phyloP scores from a whole-genome alignment of 106 monocot genomes.

The Vanilla planifolia region DNA sequence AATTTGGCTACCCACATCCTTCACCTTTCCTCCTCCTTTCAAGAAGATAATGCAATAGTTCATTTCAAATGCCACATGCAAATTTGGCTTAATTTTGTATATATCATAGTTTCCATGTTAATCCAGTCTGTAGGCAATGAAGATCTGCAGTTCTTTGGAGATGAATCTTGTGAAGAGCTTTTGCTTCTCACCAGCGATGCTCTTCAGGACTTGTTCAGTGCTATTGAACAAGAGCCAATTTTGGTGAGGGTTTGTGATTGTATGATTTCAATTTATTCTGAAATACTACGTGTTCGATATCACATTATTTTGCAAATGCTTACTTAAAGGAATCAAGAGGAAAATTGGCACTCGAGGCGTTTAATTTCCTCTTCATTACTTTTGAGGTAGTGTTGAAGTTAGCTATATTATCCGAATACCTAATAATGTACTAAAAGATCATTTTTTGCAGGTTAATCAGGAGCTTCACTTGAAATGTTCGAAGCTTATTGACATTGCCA shows the following conservation, averaged over 20 bases:
- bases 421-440: not conserved
- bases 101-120: not conserved
- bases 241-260: constrained; percentile 9
- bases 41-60: too few relatives aligned
- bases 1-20: too few relatives aligned
- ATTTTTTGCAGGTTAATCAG: constrained; percentile 12
- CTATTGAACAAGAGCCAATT: constrained; percentile 15
- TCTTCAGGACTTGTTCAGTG: constrained; percentile 13
- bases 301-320: not conserved
- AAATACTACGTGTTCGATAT: not conserved
- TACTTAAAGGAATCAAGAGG: constrained; percentile 16
- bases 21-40: too few relatives aligned
- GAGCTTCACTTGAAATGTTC: constrained; percentile 18
- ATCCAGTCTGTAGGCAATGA: constrained; percentile 24
- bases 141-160: constrained; percentile 18
- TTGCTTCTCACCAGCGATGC: constrained; percentile 5
- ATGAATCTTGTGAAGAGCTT: constrained; percentile 20
- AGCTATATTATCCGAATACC: not conserved
- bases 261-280: not conserved
- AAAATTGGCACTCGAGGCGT: constrained; percentile 29
- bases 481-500: constrained; percentile 18
- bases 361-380: constrained; percentile 19
- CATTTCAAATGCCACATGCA: too few relatives aligned
- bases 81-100: too few relatives aligned
- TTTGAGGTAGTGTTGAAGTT: constrained; percentile 13